phyloP scores from a whole-genome alignment of 371 early-diverging fungal species.

The Caulochytrium protostelioides region DNA sequence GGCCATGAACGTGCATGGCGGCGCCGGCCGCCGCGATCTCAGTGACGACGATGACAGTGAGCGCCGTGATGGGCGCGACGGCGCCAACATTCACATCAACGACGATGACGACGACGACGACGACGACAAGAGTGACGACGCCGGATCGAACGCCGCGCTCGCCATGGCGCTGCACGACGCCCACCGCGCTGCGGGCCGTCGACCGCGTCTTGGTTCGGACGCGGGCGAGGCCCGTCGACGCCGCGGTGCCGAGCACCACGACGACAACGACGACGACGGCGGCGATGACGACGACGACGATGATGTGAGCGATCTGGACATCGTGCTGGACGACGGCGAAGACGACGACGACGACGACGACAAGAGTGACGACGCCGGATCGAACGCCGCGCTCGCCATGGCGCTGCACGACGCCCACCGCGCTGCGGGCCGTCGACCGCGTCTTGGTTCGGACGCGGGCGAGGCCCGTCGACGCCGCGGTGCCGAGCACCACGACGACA shows the following conservation, averaged over 20 bases:
- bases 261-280: constrained; percentile 1
- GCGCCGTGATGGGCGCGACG: no score
- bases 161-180: constrained; percentile 1
- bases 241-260: constrained; percentile 1
- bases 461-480: constrained; percentile 1
- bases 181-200: not conserved
- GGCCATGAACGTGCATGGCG: not conserved
- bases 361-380: not conserved
- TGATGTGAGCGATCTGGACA: not conserved
- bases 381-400: constrained; percentile 14
- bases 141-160: constrained; percentile 15
- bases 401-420: not conserved
- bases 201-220: not conserved
- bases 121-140: constrained; percentile 8
- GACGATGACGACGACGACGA: constrained; percentile 4
- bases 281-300: constrained; percentile 3
- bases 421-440: not conserved
- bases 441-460: not conserved
- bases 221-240: not conserved
- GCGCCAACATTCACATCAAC: no score
- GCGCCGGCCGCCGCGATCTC: not conserved
- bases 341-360: constrained; percentile 3
- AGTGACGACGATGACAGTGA: not conserved
- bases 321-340: not conserved
- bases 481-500: no score